Evolutionary conservation across 2,329 filamentous ascomycete genomes (phyloP).

Genomic region (Colletotrichum paranaense): DNA sequence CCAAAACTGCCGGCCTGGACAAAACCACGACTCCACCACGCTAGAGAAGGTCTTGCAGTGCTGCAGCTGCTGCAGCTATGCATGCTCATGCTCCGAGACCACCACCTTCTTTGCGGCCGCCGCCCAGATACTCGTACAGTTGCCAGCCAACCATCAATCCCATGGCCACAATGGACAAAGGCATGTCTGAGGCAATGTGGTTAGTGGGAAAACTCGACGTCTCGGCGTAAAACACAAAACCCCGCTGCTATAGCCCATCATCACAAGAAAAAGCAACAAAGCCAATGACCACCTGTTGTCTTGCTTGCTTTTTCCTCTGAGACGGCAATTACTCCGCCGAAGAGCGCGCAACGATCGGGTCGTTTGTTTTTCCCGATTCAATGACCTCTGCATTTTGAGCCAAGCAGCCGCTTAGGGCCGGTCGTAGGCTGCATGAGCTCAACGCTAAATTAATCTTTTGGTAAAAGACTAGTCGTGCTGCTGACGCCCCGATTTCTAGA

Average conservation of each 20-base stretch:
- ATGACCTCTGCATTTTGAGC: neutral
- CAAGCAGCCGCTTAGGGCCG: slow-evolving; percentile 5
- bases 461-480: neutral
- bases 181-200: slow-evolving; percentile 29
- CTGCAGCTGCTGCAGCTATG: slow-evolving; percentile 12
- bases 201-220: slow-evolving; percentile 34
- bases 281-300: slow-evolving; percentile 8
- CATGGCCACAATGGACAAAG: neutral
- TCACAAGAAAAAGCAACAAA: slow-evolving; percentile 23
- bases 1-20: slow-evolving; percentile 32
- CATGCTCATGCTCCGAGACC: slow-evolving; percentile 30
- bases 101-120: slow-evolving; percentile 8
- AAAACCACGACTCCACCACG: slow-evolving; percentile 29
- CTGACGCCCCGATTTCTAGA: slow-evolving; percentile 2
- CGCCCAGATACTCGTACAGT: slow-evolving; percentile 3
- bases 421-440: slow-evolving; percentile 4
- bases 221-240: slow-evolving; percentile 29
- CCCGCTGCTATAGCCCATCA: slow-evolving; percentile 3
- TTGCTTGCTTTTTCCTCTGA: slow-evolving; percentile 6
- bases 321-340: slow-evolving; percentile 12
- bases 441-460: neutral
- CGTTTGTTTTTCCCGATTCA: neutral
- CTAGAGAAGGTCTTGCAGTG: slow-evolving; percentile 26
- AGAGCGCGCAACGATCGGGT: slow-evolving; percentile 8
- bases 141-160: slow-evolving; percentile 9